Base-by-base conservation (phyloP, 805 yeast genomes). In the Ogataea ganodermae region DNA sequence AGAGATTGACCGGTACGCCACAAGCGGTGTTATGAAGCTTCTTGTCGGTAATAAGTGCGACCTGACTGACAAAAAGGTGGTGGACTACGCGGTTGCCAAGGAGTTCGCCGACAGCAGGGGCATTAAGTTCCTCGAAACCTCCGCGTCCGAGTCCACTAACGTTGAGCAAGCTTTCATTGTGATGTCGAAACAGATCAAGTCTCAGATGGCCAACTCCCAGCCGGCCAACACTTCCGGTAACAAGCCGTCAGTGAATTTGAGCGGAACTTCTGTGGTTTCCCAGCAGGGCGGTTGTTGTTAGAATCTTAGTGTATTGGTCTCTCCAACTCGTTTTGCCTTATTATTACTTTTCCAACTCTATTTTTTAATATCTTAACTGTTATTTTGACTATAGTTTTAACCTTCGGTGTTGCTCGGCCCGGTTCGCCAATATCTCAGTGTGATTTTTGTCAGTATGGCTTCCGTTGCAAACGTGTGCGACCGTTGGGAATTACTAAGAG, bases 161-260 rank as follows among this genome's bases (percentile, higher is more conserved):
- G 99, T 94, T 59, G 99, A 94, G 70, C 97, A 94, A 71, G 98
- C 98, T 10, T 94, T 94, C 74, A 83, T 89, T 77, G 90, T 97
- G 57, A 94, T 94, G 99, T 96, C 98, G 9, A 86, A 96, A 70
- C 97, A 94, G 70, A 94, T 94, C 67, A 94, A 94, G 77, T 94
- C 95, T 56, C 90, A 90, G 66, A 89, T 94, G 89, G 84, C 92
- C 35, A 84, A 75, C 56, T 71, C 79, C 63, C 79, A 73, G 58
- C 77, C 74, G 50, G 69, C 72, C 59, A 61, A 59, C 32, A 61
- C 60, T 45, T 45, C 60, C 3, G 55, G 61, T 58, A 78, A 75
- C 55, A 84, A 83, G 68, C 78, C 83, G 39, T 77, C 79, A 60
- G 89, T 87, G 53, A 86, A 85, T 68, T 74, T 86, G 66, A 78